phyloP scores from a whole-genome alignment of 108 stramenopile species.

The Skeletonema costatum region DNA sequence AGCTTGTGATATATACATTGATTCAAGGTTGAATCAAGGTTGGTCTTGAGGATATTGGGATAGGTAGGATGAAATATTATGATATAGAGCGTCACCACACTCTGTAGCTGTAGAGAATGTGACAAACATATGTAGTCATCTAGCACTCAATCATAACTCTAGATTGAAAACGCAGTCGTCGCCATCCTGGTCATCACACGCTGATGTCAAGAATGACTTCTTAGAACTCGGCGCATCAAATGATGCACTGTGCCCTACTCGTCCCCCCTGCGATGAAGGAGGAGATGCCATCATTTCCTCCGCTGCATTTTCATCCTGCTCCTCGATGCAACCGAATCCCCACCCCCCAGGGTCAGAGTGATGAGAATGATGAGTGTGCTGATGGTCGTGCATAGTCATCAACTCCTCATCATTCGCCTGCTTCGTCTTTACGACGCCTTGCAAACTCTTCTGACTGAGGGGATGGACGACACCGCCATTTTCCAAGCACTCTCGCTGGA shows the following conservation, averaged over 20 bases:
- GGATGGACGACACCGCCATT: slow-evolving; percentile 6
- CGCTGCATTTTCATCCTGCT: not conserved
- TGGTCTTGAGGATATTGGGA: not conserved
- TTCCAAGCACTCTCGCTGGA: not conserved
- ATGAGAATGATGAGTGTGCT: not conserved
- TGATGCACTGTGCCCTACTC: not conserved
- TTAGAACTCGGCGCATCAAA: not conserved
- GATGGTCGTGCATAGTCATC: slow-evolving; percentile 5
- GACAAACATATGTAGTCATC: not conserved
- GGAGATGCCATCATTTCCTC: not conserved
- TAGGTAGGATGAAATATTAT: not conserved
- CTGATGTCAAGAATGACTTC: slow-evolving; percentile 1
- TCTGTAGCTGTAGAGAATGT: too few species aligned
- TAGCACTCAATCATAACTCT: not conserved
- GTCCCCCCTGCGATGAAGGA: not conserved
- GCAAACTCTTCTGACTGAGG: slow-evolving; percentile 12
- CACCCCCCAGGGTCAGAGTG: not conserved
- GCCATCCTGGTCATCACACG: not conserved
- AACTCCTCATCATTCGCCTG: slow-evolving; percentile 13
- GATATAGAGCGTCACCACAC: too few species aligned
- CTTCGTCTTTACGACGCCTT: slow-evolving; percentile 15
- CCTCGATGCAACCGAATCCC: not conserved
- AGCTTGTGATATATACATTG: not conserved
- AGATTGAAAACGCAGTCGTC: slow-evolving; percentile 10
- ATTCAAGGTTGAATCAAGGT: not conserved